These are phyloP conservation scores for Oropetium thomaeum DNA, from an alignment of 176 grass and related monocot species.

Conservation along the genomic window DNA sequence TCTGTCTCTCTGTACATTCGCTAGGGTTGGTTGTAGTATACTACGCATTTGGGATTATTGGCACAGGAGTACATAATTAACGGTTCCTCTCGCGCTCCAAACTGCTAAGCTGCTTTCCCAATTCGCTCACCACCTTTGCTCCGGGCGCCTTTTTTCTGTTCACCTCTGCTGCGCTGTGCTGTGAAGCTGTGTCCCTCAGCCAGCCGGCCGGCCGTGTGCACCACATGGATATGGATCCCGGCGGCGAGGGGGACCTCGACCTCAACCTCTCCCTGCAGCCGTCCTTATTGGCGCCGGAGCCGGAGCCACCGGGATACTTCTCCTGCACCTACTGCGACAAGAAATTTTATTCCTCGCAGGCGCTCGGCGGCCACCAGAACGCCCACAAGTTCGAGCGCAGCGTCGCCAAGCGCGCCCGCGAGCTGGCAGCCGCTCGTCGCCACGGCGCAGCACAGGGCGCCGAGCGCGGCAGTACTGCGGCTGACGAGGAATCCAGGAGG, in stretches of 20 bases:
- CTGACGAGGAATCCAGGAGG: constrained; percentile 15
- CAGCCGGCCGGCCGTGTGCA: background rate
- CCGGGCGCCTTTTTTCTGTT: background rate
- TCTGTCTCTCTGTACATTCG: background rate
- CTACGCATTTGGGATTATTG: constrained; percentile 11
- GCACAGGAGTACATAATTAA: constrained; percentile 11
- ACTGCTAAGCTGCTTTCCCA: background rate
- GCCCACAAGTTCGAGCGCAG: constrained; percentile 89
- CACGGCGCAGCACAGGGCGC: background rate
- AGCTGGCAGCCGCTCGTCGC: constrained; percentile 36
- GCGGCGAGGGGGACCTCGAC: constrained; percentile 39
- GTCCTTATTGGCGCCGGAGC: constrained; percentile 33
- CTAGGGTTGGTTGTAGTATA: constrained; percentile 29
- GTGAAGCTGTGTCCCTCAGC: background rate
- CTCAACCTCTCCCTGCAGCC: constrained; percentile 62
- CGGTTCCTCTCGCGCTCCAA: constrained; percentile 16
- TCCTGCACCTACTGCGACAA: constrained; percentile 78
- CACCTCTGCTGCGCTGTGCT: background rate
- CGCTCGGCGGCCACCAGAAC: constrained; percentile 92
- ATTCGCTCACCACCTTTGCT: constrained; percentile 12
- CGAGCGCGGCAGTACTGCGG: background rate
- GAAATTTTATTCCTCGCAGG: constrained; percentile 89
- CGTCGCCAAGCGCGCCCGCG: constrained; percentile 51
- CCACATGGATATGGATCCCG: constrained; percentile 50
- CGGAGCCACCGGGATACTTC: constrained; percentile 59